Conservation (phyloP, 441 rosid species). For the Erysimum cheiri region DNA sequence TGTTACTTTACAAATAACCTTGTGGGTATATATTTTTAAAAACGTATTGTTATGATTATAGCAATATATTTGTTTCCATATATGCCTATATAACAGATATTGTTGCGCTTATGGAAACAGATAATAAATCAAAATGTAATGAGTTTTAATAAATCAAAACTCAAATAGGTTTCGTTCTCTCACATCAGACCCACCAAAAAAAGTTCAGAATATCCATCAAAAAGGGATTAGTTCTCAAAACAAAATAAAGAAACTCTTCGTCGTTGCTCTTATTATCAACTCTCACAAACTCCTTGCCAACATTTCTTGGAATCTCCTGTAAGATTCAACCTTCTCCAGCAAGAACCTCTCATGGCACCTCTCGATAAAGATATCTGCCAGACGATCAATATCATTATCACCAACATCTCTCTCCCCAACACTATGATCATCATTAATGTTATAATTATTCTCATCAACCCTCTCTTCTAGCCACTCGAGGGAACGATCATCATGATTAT, state of each 20-base stretch:
- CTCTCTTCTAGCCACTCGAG: not conserved
- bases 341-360: not conserved
- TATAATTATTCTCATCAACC: not conserved
- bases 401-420: not conserved
- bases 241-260: not conserved
- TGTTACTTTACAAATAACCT: no score
- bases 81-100: not conserved
- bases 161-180: not conserved
- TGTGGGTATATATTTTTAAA: no score
- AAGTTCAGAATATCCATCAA: not conserved
- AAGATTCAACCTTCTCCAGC: not conserved
- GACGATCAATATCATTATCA: not conserved
- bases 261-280: not conserved
- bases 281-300: not conserved
- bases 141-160: not conserved
- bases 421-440: not conserved
- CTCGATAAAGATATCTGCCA: not conserved
- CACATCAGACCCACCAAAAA: not conserved
- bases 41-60: no score
- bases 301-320: not conserved
- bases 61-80: not conserved
- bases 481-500: not conserved
- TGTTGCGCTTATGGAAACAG: not conserved
- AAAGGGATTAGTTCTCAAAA: not conserved
- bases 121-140: not conserved